Base-by-base conservation (phyloP, 495 filamentous ascomycete genomes). In the Podospora pseudocomata region DNA sequence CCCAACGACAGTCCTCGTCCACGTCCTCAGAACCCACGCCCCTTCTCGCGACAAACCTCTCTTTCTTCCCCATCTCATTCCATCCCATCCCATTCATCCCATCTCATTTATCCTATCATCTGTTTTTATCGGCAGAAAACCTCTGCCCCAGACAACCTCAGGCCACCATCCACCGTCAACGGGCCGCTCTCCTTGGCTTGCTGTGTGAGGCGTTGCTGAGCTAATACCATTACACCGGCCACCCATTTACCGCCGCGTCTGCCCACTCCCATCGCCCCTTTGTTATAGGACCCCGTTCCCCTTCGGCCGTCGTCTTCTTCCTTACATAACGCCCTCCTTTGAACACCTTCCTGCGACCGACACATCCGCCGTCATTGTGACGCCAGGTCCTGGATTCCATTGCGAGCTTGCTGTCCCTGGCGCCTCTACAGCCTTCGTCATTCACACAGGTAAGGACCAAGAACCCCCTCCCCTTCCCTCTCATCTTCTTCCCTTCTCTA, bases 21-120 rank as follows among this genome's bases (percentile, higher is more conserved):
- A 28, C 27, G 27, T 63, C 32, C 30, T 63, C 61, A 13, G 61
- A 63, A 39, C 61, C 62, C 60, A 49, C 60, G 32, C 27, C 59
- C 71, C 65, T 49, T 44, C 60, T 65, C 70, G 59, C 73, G 63
- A 65, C 56, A 59, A 62, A 60, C 64, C 59, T 60, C 63, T 68
- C 26, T 55, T 67, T 65, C 64, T 63, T 63, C 30, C 7, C 63
- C 65, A 44, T 65, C 68, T 11, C 55, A 58, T 58, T n/a, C 55
- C 55, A 58, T 57, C 69, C 64, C 67, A 68, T 63, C 67, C 62
- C 64, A 30, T 66, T 61, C 58, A 65, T 65, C 55, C 20, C 20
- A 23, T 23, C 20, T 59, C 64, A 30, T 66, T 64, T 34, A 65
- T 34, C 23, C 32, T 32, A 26, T 54, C 66, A 34, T 65, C 23